These are phyloP conservation scores for Crithidia sp. DNA, from an alignment of 208 protist genomes.

Conservation along the genomic window DNA sequence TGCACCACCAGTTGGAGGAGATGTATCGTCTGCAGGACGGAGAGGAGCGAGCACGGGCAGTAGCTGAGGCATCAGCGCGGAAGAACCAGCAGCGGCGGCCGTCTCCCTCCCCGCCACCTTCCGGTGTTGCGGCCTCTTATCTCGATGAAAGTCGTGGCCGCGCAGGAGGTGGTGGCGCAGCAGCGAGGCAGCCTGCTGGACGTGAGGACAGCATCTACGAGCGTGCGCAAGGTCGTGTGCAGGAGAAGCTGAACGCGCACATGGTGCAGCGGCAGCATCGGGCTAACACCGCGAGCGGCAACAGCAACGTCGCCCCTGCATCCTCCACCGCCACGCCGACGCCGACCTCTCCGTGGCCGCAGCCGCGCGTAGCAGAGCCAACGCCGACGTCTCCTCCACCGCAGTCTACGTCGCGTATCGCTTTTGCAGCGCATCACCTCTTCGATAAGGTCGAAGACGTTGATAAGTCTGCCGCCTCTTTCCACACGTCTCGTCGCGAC, in stretches of 20 bases:
- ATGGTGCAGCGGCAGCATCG: constrained; percentile 8
- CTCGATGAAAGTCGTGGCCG: background rate
- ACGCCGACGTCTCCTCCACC: background rate
- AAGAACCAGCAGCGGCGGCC: constrained; percentile 1
- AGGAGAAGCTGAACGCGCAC: constrained; percentile 20
- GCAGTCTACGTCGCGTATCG: background rate
- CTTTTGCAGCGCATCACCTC: constrained; percentile 17
- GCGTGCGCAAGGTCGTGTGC: background rate
- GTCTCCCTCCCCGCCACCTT: background rate
- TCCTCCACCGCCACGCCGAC: background rate
- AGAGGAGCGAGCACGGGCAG: constrained; percentile 2
- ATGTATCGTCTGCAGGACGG: constrained; percentile 17
- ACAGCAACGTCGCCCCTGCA: background rate
- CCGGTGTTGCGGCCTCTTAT: background rate
- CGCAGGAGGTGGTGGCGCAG: background rate
- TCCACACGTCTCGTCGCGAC: background rate
- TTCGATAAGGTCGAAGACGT: constrained; percentile 5
- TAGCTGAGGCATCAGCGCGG: constrained; percentile 10
- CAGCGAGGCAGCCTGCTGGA: too few species aligned
- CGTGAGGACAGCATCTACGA: background rate
- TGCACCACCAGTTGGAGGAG: constrained; percentile 39
- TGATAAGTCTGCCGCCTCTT: background rate
- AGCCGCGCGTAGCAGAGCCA: constrained; percentile 10
- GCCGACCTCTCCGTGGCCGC: constrained; percentile 15
- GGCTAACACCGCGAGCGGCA: background rate